These are phyloP conservation scores for Pseudogymnoascus sp. DNA, from an alignment of 2,329 filamentous ascomycete genomes.

Conservation along the genomic window DNA sequence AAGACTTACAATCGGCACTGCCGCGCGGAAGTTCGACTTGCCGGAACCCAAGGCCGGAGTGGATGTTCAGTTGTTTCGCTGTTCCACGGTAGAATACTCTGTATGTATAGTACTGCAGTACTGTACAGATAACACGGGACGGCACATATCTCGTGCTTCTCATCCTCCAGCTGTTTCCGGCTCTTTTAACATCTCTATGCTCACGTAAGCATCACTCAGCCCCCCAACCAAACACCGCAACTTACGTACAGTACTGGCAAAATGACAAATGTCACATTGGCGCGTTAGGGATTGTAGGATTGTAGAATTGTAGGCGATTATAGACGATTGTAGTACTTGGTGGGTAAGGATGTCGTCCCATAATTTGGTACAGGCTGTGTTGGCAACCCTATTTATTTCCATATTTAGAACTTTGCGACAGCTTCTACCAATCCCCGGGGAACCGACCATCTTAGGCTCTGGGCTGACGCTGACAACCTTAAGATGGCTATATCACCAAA, in stretches of 20 bases:
- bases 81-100: neutral
- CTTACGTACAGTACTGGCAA: neutral
- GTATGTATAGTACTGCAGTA: no score
- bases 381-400: slow-evolving; percentile 6
- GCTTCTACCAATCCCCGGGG: neutral
- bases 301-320: neutral
- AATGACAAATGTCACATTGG: neutral
- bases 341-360: neutral
- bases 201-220: slow-evolving; percentile 7
- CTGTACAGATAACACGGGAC: neutral
- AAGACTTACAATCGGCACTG: neutral
- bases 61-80: neutral
- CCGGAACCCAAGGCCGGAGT: neutral
- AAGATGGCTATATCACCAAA: slow-evolving; percentile 1
- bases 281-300: neutral
- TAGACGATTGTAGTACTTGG: neutral
- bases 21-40: neutral
- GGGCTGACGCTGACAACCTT: neutral
- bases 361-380: neutral
- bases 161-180: neutral
- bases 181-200: neutral
- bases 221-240: neutral
- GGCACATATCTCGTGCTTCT: neutral
- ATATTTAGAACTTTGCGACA: slow-evolving; percentile 2
- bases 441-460: neutral